Percentiles rank a stretch among this genome's conserved stretches.
These are phyloP conservation scores for Phytophthora sojae DNA, from an alignment of 352 stramenopile species.

Conservation along the genomic window DNA sequence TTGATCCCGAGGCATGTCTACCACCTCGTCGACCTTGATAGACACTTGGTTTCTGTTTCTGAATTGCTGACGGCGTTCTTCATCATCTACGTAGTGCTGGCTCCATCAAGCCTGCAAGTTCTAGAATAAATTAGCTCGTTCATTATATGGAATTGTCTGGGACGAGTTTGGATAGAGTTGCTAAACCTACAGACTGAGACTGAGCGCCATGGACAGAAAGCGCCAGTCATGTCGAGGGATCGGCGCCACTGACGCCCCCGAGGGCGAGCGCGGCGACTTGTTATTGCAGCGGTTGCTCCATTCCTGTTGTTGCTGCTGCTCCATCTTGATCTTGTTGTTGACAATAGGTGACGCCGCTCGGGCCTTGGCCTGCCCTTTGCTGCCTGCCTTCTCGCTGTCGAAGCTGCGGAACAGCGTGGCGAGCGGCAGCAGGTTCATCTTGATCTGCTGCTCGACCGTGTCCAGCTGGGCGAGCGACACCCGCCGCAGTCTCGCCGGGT, in stretches of 20 bases:
- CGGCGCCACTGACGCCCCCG: constrained; percentile 21
- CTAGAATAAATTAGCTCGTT: constrained; percentile 44
- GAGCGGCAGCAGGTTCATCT: constrained; percentile 43
- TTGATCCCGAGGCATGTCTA: constrained; percentile 16
- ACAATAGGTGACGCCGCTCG: not conserved
- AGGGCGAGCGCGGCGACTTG: constrained; percentile 41
- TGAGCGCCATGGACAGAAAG: constrained; percentile 51
- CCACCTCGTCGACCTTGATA: not conserved
- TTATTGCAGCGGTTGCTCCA: constrained; percentile 7
- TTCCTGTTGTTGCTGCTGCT: constrained; percentile 2
- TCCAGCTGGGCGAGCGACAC: constrained; percentile 38
- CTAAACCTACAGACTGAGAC: constrained; percentile 41
- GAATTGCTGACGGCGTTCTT: not conserved
- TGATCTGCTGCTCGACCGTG: constrained; percentile 48
- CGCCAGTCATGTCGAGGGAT: constrained; percentile 33
- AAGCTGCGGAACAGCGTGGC: constrained; percentile 49
- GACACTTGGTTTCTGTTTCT: constrained; percentile 18
- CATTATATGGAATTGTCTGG: constrained; percentile 2
- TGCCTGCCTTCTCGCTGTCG: constrained; percentile 12
- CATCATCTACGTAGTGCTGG: too few species aligned
- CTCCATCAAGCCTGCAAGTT: not conserved
- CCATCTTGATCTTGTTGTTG: constrained; percentile 23
- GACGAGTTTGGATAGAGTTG: not conserved
- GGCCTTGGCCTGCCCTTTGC: not conserved
- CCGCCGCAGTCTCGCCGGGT: constrained; percentile 28